A percentile compares a stretch with the other conserved stretches of the same genome.
Evolutionary conservation across 116 monocot species (phyloP).

Genomic region (Iris pallida): DNA sequence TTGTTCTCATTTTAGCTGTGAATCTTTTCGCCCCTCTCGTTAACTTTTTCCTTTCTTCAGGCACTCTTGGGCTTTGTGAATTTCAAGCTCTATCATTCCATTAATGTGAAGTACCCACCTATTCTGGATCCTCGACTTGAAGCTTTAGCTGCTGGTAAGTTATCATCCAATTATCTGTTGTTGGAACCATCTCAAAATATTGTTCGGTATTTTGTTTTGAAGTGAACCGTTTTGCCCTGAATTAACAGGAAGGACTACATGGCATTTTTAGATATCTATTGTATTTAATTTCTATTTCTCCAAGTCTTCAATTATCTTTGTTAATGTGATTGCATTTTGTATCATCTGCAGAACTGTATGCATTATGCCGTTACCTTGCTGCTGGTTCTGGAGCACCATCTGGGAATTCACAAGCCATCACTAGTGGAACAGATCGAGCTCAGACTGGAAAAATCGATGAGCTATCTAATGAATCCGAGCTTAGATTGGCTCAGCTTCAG

Average conservation of each 20-base stretch:
- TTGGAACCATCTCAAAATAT: not conserved
- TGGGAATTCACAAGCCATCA: constrained; percentile 18
- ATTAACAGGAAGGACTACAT: not conserved
- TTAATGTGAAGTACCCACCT: constrained; percentile 88
- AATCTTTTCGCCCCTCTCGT: not conserved
- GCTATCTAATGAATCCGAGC: constrained; percentile 39
- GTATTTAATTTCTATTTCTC: not conserved
- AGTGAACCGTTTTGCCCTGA: not conserved
- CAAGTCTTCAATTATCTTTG: not conserved
- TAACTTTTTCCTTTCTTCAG: constrained; percentile 37
- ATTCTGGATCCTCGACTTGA: constrained; percentile 81
- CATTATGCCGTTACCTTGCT: constrained; percentile 57
- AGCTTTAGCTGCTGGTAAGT: constrained; percentile 89
- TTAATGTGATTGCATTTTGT: not conserved
- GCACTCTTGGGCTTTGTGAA: constrained; percentile 86
- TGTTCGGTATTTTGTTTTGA: not conserved
- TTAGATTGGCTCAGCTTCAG: constrained; percentile 76
- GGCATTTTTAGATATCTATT: not conserved
- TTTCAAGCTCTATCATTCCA: constrained; percentile 92
- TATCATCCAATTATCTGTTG: not conserved
- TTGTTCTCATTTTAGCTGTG: not conserved
- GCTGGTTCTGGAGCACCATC: constrained; percentile 35
- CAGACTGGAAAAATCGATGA: constrained; percentile 16
- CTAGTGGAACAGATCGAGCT: constrained; percentile 23
- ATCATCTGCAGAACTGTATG: constrained; percentile 69